These are phyloP conservation scores for Candida methanosorbosa DNA, from an alignment of 805 yeast genomes.

Conservation along the genomic window DNA sequence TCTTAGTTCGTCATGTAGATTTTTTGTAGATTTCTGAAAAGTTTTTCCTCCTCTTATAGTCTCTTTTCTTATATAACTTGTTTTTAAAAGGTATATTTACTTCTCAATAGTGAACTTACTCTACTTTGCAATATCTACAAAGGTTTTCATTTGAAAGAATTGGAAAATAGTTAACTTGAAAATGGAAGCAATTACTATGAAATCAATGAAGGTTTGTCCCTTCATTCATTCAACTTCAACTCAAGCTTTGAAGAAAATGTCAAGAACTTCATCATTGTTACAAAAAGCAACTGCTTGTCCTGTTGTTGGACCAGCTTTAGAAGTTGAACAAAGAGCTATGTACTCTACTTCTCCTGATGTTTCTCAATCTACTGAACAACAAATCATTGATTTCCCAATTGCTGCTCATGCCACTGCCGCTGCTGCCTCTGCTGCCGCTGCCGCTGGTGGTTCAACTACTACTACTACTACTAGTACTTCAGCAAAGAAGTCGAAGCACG, in stretches of 20 bases:
- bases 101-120: no score
- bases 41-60: background rate
- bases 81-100: no score
- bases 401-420: slow-evolving; percentile 16
- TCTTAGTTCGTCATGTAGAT: no score
- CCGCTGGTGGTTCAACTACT: slow-evolving; percentile 21
- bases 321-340: slow-evolving; percentile 15
- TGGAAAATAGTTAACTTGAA: background rate
- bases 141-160: background rate
- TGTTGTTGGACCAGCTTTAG: slow-evolving; percentile 78
- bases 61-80: background rate
- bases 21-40: no score
- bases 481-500: slow-evolving; percentile 13
- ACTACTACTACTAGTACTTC: slow-evolving; percentile 13
- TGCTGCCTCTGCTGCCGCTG: slow-evolving; percentile 17
- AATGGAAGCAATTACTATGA: slow-evolving; percentile 77
- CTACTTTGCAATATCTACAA: background rate
- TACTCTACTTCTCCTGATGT: slow-evolving; percentile 21
- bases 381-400: slow-evolving; percentile 19
- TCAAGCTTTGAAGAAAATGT: slow-evolving; percentile 49
- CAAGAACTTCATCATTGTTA: slow-evolving; percentile 36
- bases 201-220: slow-evolving; percentile 77
- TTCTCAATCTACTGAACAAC: slow-evolving; percentile 27
- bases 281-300: slow-evolving; percentile 73
- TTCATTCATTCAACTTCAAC: slow-evolving; percentile 54